Percentiles rank a stretch among this genome's conserved stretches.
Conservation (phyloP, 1,139 yeast genomes). For the Yamadazyma membranifaciens region DNA sequence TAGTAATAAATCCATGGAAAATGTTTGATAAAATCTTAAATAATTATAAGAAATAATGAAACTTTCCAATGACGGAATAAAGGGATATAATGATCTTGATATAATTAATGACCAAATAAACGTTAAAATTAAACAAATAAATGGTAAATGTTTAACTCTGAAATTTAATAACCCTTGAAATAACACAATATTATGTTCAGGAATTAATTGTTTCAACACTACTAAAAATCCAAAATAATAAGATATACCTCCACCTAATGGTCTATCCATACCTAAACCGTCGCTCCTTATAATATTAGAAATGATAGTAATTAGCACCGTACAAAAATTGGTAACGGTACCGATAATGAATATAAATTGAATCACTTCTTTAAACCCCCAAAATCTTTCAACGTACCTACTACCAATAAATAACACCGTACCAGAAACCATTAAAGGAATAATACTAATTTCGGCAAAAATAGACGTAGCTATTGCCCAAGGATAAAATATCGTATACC, state of each 20-base stretch:
- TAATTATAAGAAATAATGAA: slow-evolving; percentile 73
- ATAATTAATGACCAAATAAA: slow-evolving; percentile 43
- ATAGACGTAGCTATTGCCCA: slow-evolving; percentile 76
- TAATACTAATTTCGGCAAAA: slow-evolving; percentile 63
- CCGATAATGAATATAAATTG: slow-evolving; percentile 60
- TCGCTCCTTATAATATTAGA: slow-evolving; percentile 38
- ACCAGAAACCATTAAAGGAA: slow-evolving; percentile 50
- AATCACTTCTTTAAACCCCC: slow-evolving; percentile 62
- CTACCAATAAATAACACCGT: slow-evolving; percentile 52
- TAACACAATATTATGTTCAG: slow-evolving; percentile 78
- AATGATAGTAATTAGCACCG: slow-evolving; percentile 42
- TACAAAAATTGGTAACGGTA: slow-evolving; percentile 55
- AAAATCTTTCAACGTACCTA: slow-evolving; percentile 49
- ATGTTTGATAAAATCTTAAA: slow-evolving; percentile 69
- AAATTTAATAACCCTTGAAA: slow-evolving; percentile 63
- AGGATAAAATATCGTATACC: slow-evolving; percentile 57
- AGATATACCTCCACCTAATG: slow-evolving; percentile 73
- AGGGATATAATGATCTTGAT: slow-evolving; percentile 46
- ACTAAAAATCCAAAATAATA: slow-evolving; percentile 75
- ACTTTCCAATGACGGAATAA: slow-evolving; percentile 65
- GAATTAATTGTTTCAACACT: slow-evolving; percentile 83
- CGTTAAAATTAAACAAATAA: slow-evolving; percentile 50
- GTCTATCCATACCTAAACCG: slow-evolving; percentile 38
- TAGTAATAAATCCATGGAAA: slow-evolving; percentile 34
- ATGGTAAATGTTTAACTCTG: slow-evolving; percentile 73